Evolutionary conservation across 2,329 filamentous ascomycete genomes (phyloP).

Genomic region (Fusarium coicis): DNA sequence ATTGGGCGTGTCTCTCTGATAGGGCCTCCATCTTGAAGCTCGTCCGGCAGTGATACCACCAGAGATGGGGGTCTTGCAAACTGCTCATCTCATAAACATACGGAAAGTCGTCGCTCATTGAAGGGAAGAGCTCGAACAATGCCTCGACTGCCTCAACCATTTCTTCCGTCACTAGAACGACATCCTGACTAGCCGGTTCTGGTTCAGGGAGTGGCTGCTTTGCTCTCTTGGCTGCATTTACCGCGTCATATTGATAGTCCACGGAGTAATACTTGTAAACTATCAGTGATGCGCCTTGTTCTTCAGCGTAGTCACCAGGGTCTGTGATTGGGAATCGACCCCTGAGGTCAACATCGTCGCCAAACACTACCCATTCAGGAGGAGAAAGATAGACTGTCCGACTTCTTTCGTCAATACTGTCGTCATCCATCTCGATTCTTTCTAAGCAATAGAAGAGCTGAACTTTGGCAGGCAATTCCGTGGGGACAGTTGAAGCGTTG

Average conservation of each 20-base stretch:
- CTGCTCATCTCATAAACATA: neutral
- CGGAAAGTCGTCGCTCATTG: neutral
- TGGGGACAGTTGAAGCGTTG: neutral
- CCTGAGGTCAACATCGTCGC: neutral
- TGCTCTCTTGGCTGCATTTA: neutral
- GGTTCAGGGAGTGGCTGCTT: neutral
- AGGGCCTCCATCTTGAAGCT: neutral
- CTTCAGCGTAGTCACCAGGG: neutral
- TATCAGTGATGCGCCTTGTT: neutral
- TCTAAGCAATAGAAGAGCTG: neutral
- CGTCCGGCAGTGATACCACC: conserved; percentile 21
- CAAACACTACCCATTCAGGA: neutral
- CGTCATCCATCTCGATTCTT: fast-evolving
- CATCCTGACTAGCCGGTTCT: neutral
- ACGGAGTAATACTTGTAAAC: neutral
- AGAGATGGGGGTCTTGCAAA: neutral
- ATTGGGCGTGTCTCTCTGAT: neutral
- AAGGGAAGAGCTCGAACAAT: neutral
- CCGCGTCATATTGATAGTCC: neutral
- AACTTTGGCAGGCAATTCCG: neutral
- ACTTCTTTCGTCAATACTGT: neutral
- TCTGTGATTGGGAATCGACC: neutral
- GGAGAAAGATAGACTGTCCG: neutral
- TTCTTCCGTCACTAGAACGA: neutral
- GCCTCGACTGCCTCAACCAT: conserved; percentile 6